Base-by-base conservation (phyloP, 768 basidiomycete genomes). In the Podaxis carcinomalis region DNA sequence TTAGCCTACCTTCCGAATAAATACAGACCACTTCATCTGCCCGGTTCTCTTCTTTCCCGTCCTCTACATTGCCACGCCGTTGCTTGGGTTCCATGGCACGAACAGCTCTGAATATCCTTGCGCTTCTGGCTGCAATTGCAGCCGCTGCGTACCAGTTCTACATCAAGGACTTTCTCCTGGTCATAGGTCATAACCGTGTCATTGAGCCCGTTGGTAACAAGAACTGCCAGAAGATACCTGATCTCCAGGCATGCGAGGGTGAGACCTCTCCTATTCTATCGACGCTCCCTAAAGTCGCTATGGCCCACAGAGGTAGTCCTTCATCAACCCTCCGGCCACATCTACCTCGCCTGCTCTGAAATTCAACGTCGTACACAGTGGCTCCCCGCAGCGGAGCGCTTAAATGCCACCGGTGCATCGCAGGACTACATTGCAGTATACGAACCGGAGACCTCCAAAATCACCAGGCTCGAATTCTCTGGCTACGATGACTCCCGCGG, bases 241-340 rank as follows among this genome's bases (percentile, higher is more conserved):
- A 81, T n/a, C 70, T 89, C 19, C 72, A 83, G 61, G 88, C 86
- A 23, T 90, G 88, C 64, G 88, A 90, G 74, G 88, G 88, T 87
- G 66, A 25, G 80, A 32, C 70, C 4, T 11, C 50, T 51, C 13
- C 55, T n/a, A 27, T 50, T 49, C 51, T 13, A 42, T 35, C 6
- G 13, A 42, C 32, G 14, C 44, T 53, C 44, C 23, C 52, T 28
- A 55, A 25, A 42, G 13, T 56, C 5, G 35, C 23, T n/a, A n/a
- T 37, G 19, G 35, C 32, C 14, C 46, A 56, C 63, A 89, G 87
- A 88, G 68, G 68, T 83, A 28, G 78, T 85, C 3, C 72, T 87
- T n/a, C 86, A 87, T 59, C 76, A 81, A 50, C 76, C 83, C 0
- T 77, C 77, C 1, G 86, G 86, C 27, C 65, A 83, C 21, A 51